Conservation (phyloP, 2,329 filamentous ascomycete genomes). For the Apiospora kogelbergensis region DNA sequence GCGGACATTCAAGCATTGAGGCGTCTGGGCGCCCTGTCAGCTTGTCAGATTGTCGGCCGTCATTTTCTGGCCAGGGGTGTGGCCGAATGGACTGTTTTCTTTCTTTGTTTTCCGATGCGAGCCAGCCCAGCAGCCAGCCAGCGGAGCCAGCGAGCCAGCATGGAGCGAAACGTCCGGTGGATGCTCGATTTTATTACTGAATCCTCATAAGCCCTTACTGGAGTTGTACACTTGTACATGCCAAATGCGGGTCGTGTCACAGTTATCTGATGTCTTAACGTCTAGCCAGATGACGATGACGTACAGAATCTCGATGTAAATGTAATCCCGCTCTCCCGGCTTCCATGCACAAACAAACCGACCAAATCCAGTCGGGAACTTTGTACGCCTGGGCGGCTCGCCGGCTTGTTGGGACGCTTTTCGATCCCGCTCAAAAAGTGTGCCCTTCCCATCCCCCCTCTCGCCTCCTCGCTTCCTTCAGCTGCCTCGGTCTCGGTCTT, state of each 20-base stretch:
- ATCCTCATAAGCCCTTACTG: neutral
- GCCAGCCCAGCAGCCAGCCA: neutral
- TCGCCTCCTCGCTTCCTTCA: neutral
- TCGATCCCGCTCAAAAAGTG: neutral
- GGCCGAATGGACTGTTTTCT: neutral
- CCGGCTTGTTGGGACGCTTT: neutral
- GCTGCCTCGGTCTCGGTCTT: slow-evolving; percentile 1
- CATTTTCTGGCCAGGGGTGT: neutral
- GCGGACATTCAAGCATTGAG: slow-evolving; percentile 1
- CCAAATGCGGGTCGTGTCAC: neutral
- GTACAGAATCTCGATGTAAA: slow-evolving; percentile 3
- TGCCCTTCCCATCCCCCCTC: neutral
- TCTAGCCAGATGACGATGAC: neutral
- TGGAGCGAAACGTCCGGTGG: slow-evolving; percentile 3
- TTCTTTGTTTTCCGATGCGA: neutral
- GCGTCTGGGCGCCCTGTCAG: neutral
- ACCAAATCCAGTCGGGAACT: neutral
- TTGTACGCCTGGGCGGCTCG: neutral
- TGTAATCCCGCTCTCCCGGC: neutral
- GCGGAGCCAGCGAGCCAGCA: neutral
- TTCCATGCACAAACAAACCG: neutral
- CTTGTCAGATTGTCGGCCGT: neutral
- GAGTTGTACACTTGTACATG: neutral
- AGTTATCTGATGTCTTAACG: slow-evolving; percentile 2
- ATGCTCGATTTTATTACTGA: neutral